Percentiles rank a stretch among this genome's conserved stretches.
These are phyloP conservation scores for Saussurea involucrata DNA, from an alignment of 129 eudicot species.

Conservation along the genomic window DNA sequence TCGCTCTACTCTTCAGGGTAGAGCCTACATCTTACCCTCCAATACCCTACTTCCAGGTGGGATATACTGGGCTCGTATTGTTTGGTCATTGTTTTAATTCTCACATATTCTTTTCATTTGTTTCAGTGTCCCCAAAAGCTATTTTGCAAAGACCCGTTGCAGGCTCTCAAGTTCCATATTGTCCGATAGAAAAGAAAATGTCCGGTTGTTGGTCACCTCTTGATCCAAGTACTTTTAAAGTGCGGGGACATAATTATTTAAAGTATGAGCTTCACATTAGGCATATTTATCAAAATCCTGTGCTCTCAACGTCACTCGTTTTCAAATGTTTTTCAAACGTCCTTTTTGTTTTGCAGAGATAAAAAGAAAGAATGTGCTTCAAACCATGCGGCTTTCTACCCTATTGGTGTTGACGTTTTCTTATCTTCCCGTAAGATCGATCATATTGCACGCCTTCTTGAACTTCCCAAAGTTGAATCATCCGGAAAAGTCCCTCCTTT, in stretches of 20 bases:
- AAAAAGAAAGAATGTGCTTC: slow-evolving; percentile 85
- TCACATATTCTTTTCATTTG: background rate
- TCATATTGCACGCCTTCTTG: slow-evolving; percentile 87
- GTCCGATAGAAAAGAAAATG: slow-evolving; percentile 76
- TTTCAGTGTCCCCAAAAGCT: slow-evolving; percentile 70
- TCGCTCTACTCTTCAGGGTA: no score
- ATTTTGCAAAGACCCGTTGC: slow-evolving; percentile 81
- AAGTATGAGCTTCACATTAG: slow-evolving; percentile 38
- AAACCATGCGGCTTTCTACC: slow-evolving; percentile 72
- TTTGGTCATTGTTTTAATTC: background rate
- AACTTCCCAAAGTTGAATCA: slow-evolving; percentile 72
- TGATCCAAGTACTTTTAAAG: slow-evolving; percentile 75
- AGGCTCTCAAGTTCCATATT: slow-evolving; percentile 79
- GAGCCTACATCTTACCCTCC: background rate
- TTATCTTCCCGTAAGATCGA: slow-evolving; percentile 73
- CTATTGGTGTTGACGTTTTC: slow-evolving; percentile 85
- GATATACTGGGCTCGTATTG: background rate
- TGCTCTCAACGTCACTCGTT: background rate
- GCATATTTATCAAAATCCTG: background rate
- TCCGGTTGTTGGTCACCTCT: slow-evolving; percentile 76
- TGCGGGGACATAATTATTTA: slow-evolving; percentile 65
- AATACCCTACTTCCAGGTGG: no score
- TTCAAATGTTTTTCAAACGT: background rate
- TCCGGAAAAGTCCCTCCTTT: slow-evolving; percentile 66
- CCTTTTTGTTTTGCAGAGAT: slow-evolving; percentile 53